phyloP scores from a whole-genome alignment of 805 yeast species.

The Candida easanensis region DNA sequence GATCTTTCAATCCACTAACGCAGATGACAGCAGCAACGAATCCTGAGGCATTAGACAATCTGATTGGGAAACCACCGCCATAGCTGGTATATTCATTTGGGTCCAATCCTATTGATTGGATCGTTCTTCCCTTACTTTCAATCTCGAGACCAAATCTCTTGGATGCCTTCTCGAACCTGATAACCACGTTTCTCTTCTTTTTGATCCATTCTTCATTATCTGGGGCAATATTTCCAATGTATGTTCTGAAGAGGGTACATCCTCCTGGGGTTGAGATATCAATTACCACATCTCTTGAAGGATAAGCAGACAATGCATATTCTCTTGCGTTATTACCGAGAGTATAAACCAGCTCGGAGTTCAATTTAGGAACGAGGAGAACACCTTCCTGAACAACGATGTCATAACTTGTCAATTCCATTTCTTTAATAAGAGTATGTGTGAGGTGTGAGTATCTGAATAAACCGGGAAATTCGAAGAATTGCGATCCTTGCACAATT shows the following conservation, averaged over 20 bases:
- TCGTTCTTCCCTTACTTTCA: constrained; percentile 33
- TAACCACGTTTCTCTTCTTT: constrained; percentile 46
- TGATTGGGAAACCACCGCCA: constrained; percentile 57
- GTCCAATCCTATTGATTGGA: constrained; percentile 39
- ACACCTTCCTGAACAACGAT: no score
- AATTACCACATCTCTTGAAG: constrained; percentile 35
- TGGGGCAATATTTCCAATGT: constrained; percentile 29
- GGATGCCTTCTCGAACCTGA: constrained; percentile 47
- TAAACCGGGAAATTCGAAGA: no score
- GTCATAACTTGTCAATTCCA: no score
- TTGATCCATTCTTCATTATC: constrained; percentile 56
- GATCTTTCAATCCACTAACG: constrained; percentile 54
- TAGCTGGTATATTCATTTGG: constrained; percentile 46
- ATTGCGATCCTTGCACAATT: no score
- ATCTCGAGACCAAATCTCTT: constrained; percentile 45
- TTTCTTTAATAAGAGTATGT: constrained; percentile 5
- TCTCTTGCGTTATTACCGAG: constrained; percentile 42
- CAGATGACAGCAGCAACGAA: constrained; percentile 48
- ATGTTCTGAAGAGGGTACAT: constrained; percentile 45
- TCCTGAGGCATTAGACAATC: constrained; percentile 27
- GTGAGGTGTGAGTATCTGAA: no score
- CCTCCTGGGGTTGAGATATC: constrained; percentile 46
- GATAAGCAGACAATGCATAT: constrained; percentile 29
- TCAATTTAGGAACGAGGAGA: constrained; percentile 4
- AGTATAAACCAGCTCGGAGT: constrained; percentile 36